Conservation (phyloP, 768 basidiomycete genomes). For the Trametes villosa region DNA sequence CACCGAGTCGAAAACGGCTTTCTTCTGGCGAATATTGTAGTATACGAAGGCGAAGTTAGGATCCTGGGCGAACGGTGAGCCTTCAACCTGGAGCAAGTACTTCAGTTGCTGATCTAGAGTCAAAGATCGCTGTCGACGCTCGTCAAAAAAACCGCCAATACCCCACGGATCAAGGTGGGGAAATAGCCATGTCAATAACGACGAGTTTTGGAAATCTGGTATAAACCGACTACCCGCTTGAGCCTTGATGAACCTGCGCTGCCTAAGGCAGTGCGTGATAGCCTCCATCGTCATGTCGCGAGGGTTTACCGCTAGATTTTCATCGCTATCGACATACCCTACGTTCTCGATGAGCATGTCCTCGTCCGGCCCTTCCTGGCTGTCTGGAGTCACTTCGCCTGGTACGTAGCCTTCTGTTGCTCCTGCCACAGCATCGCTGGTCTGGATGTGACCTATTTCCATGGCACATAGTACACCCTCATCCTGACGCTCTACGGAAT, state of each 20-base stretch:
- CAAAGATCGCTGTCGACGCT: neutral
- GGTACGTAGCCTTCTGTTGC: neutral
- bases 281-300: neutral
- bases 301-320: neutral
- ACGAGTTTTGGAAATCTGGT: constrained; percentile 11
- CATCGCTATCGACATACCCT: neutral
- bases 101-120: constrained; percentile 4
- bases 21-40: constrained; percentile 26
- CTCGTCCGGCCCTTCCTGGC: neutral
- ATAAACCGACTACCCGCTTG: constrained; percentile 2
- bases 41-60: constrained; percentile 25
- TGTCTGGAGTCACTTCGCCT: no score
- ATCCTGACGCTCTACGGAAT: neutral
- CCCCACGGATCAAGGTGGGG: constrained; percentile 25
- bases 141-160: constrained; percentile 15
- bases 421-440: neutral
- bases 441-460: neutral
- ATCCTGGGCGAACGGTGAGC: constrained; percentile 13
- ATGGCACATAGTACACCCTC: constrained; percentile 3
- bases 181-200: constrained; percentile 16
- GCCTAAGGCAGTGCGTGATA: neutral
- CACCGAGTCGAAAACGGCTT: constrained; percentile 1
- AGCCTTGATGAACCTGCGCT: neutral
- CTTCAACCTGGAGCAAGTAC: neutral
- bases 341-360: neutral